Conservation (phyloP, 768 basidiomycete genomes). For the Suillus brevipes region DNA sequence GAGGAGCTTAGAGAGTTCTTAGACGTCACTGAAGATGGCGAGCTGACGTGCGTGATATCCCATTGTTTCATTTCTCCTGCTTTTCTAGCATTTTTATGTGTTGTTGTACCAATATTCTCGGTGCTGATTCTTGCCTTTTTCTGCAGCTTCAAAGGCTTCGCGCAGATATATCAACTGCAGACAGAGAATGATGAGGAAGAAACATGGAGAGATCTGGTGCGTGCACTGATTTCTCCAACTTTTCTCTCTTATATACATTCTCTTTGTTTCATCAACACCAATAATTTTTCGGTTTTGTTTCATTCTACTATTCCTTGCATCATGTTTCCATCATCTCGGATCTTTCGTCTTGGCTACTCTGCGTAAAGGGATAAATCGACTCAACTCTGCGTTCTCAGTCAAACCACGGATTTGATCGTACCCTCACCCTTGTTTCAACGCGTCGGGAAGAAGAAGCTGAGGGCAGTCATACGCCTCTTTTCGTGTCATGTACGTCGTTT, state of each 20-base stretch:
- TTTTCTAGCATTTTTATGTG: conserved; percentile 1
- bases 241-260: not conserved
- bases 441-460: conserved; percentile 53
- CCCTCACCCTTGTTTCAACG: conserved; percentile 56
- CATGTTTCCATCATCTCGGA: conserved; percentile 3
- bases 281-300: not conserved
- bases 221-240: conserved; percentile 20
- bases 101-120: not conserved
- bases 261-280: not conserved
- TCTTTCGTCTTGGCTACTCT: conserved; percentile 2
- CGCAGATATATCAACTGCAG: conserved; percentile 84
- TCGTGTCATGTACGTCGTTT: not conserved
- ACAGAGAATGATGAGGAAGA: conserved; percentile 83
- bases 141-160: conserved; percentile 71
- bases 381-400: conserved; percentile 40
- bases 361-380: conserved; percentile 14
- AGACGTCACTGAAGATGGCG: conserved; percentile 69
- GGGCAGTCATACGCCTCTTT: not conserved
- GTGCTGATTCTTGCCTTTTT: not conserved
- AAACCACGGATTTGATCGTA: conserved; percentile 75
- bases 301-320: not conserved
- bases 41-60: conserved; percentile 60
- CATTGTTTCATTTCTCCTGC: conserved; percentile 2
- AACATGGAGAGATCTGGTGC: conserved; percentile 79
- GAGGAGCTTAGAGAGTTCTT: conserved; percentile 75